Base-by-base conservation (phyloP, 2,329 filamentous ascomycete genomes). In the Plenodomus lindquistii region DNA sequence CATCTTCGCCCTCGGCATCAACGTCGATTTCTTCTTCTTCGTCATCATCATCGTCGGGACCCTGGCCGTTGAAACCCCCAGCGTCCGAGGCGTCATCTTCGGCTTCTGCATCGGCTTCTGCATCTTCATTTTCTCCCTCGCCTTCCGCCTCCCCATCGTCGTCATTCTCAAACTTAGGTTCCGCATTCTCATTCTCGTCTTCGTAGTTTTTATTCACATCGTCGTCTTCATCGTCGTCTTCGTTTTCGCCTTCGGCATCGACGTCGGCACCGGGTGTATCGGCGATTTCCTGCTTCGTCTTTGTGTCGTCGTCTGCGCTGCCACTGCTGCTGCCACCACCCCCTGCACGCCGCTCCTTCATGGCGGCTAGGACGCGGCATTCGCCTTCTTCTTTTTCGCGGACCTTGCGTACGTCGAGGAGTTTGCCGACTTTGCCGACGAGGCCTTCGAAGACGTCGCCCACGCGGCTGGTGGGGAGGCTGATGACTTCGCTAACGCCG, bases 331-430 rank as follows among this genome's bases (percentile, higher is more conserved):
- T 70, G 18, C 53, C 52, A 19, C 57, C 62, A 16, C 49, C 50
- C 13, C 55, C 59, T 9, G 59, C 54, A 34, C 60, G 43, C 38
- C 55, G 40, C 24, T 65, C 67, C 44, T 70, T 68, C 68, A 77
- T 75, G 4, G 71, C 71, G 40, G 65, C 57, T 19, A 72, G 45
- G 15, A 72, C 63, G 15, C 62, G 56, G 42, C 60, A 81, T 72
- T 93, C 89, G 11, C 79, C 82, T 54, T 90, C 86, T 24, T 92
- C 77, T 75, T 91, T 91, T 69, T 94, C 89, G 15, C 81, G 79
- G 21, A 88, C 74, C 75, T 92, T 93, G 50, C 87, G 79, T 51
- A 87, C 77, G 55, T 94, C 89, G 4, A 94, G 79, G 20, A 94
- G 74, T 29, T 79, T 75, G 44, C 85, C 82, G 34, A 94, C 86